A percentile compares a stretch with the other conserved stretches of the same genome.
Conservation (phyloP, 306 rosid genomes). For the Rosa rugosa region DNA sequence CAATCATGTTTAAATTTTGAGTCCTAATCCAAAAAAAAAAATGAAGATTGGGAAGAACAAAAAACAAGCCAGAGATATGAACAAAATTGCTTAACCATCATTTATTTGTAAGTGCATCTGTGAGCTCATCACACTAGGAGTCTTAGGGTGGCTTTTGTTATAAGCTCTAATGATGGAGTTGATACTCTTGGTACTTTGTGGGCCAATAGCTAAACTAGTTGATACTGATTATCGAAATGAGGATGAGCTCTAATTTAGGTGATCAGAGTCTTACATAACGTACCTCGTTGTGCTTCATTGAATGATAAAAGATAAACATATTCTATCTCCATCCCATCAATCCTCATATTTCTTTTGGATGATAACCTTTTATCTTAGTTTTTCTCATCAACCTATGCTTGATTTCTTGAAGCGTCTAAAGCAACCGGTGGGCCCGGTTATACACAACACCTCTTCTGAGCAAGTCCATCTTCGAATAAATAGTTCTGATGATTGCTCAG, state of each 20-base stretch:
- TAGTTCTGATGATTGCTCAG: conserved; percentile 36
- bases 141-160: background rate
- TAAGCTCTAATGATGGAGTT: background rate
- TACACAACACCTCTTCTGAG: conserved; percentile 37
- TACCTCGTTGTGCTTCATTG: background rate
- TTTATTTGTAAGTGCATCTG: background rate
- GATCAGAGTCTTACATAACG: background rate
- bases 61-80: background rate
- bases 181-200: background rate
- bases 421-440: conserved; percentile 33
- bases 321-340: background rate
- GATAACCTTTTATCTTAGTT: conserved; percentile 16
- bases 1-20: background rate
- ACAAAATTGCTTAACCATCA: background rate
- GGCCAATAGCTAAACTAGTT: background rate
- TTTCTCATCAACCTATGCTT: conserved; percentile 23
- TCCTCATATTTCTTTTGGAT: background rate
- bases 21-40: background rate
- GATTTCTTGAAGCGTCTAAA: conserved; percentile 46
- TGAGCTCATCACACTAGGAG: background rate
- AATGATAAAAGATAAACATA: background rate
- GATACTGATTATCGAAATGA: background rate
- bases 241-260: background rate
- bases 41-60: background rate
- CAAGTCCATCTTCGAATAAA: conserved; percentile 19